Conservation (phyloP, 1,284 basidiomycete species). For the Pseudozyma tsukubaensis region DNA sequence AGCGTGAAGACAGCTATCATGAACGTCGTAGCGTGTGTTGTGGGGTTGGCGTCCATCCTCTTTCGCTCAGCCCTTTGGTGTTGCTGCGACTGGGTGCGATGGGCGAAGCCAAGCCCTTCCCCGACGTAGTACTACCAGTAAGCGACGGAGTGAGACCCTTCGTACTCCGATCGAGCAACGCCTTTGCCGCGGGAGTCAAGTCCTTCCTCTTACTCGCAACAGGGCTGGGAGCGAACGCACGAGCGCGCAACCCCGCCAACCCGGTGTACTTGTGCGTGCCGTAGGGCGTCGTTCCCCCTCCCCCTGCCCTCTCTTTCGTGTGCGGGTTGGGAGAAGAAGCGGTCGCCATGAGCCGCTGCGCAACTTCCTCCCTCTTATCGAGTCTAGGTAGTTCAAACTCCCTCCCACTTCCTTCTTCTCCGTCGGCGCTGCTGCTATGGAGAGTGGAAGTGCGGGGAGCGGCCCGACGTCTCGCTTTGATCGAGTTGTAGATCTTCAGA, state of each 20-base stretch:
- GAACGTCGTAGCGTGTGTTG: conserved; percentile 3
- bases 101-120: background rate
- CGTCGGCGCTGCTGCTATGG: background rate
- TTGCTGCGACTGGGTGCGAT: background rate
- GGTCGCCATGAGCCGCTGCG: conserved; percentile 13
- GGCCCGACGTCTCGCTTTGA: conserved; percentile 8
- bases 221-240: conserved; percentile 16
- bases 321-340: conserved; percentile 2
- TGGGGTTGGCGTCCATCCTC: conserved; percentile 39
- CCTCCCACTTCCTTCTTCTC: background rate
- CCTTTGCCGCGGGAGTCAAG: conserved; percentile 36
- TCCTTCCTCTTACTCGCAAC: conserved; percentile 1
- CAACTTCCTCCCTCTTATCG: conserved; percentile 20
- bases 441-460: background rate
- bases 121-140: background rate
- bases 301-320: background rate
- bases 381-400: conserved; percentile 22
- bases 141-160: background rate
- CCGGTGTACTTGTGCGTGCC: conserved; percentile 34
- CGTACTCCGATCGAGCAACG: conserved; percentile 37
- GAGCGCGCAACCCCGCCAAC: background rate
- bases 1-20: background rate
- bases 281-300: conserved; percentile 24
- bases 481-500: conserved; percentile 32
- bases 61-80: conserved; percentile 4